These are phyloP conservation scores for Eucalyptus grandis DNA, from an alignment of 345 rosid genomes.

Conservation along the genomic window DNA sequence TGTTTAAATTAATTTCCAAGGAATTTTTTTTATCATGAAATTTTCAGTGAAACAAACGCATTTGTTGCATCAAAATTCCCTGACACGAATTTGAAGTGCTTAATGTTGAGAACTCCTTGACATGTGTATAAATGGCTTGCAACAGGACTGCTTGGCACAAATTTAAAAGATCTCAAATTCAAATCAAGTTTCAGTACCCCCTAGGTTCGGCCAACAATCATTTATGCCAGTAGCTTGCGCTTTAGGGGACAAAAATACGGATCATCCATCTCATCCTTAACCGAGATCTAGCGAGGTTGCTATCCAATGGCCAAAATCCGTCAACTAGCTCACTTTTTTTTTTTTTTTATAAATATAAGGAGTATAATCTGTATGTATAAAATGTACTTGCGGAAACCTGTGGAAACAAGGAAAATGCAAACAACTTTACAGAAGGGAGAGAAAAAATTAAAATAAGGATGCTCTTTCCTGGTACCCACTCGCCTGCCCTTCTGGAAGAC, in stretches of 20 bases:
- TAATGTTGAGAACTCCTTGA: not conserved
- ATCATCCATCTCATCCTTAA: not conserved
- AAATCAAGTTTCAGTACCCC: not conserved
- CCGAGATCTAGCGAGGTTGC: not conserved
- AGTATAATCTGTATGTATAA: not conserved
- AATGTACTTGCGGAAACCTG: not conserved
- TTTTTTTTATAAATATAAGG: too few relatives aligned
- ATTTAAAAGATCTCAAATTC: not conserved
- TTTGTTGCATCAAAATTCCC: accelerated
- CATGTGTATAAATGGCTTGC: not conserved
- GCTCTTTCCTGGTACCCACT: not conserved
- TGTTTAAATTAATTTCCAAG: too few relatives aligned
- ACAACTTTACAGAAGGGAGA: not conserved
- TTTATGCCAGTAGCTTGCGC: not conserved
- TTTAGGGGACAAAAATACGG: too few relatives aligned
- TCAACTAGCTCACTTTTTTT: not conserved
- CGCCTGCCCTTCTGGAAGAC: not conserved
- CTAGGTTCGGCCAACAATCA: not conserved
- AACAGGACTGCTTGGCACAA: not conserved
- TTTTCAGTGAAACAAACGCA: not conserved
- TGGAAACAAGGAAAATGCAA: not conserved
- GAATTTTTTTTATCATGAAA: too few relatives aligned
- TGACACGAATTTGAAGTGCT: too few relatives aligned
- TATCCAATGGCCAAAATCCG: not conserved
- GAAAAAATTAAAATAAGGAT: not conserved